These are phyloP conservation scores for Orbilia javanica DNA, from an alignment of 2,329 filamentous ascomycete species.

Conservation along the genomic window DNA sequence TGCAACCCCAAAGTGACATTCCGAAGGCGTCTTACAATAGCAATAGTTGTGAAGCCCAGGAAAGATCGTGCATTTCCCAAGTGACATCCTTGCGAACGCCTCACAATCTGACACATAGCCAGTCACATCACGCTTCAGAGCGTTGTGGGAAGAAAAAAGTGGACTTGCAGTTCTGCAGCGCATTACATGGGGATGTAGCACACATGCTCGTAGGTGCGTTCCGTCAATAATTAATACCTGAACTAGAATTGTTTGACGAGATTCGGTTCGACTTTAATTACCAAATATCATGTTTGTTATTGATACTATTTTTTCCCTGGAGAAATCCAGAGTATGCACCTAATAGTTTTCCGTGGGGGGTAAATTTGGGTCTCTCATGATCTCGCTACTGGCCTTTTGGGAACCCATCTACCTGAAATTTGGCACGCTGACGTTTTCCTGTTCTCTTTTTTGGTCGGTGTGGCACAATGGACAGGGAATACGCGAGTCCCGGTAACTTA, in stretches of 20 bases:
- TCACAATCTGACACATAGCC: constrained; percentile 59
- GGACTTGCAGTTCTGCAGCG: constrained; percentile 8
- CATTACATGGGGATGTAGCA: constrained; percentile 23
- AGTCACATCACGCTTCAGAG: constrained; percentile 54
- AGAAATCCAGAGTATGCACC: too few species aligned
- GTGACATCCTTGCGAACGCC: constrained; percentile 56
- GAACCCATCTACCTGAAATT: constrained; percentile 39
- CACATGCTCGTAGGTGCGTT: constrained; percentile 33
- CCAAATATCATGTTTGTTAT: constrained; percentile 30
- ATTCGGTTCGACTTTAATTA: constrained; percentile 40
- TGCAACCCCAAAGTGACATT: constrained; percentile 35
- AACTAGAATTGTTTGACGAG: constrained; percentile 49
- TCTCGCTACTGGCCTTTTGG: constrained; percentile 43
- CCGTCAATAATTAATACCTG: constrained; percentile 38
- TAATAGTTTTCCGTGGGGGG: constrained; percentile 42
- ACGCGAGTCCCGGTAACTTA: constrained; percentile 45
- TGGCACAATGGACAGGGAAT: constrained; percentile 49
- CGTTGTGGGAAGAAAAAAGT: constrained; percentile 55
- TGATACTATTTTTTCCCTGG: not conserved
- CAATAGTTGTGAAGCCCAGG: constrained; percentile 28
- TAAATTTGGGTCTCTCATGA: constrained; percentile 36
- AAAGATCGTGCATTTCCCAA: constrained; percentile 54
- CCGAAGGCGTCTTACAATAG: constrained; percentile 18
- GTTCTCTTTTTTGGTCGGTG: constrained; percentile 35
- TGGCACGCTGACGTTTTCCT: constrained; percentile 46